Base-by-base conservation (phyloP, 2,329 filamentous ascomycete species). In the Neofusicoccum sp. region DNA sequence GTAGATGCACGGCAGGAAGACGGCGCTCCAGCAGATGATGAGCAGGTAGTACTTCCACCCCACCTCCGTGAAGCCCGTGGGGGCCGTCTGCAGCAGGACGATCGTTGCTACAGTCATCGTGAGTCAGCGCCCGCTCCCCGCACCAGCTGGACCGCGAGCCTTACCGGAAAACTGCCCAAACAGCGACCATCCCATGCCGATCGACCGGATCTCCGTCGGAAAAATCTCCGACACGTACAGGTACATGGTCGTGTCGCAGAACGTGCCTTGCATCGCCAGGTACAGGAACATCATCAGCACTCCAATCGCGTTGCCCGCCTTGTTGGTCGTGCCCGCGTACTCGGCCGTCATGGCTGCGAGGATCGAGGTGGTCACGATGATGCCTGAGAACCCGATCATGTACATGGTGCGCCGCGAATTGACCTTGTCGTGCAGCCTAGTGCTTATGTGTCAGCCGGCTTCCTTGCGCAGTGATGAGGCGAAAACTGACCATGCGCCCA, bases 11-110 rank as follows among this genome's bases (percentile, higher is more conserved):
- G 77, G 77, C 63, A 79, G 72, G 61, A 78, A 78, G 53, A 76
- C 65, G 31, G 67, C 68, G 28, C 73, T 78, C 61, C 61, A 63
- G 41, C 43, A 44, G 38, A 63, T 61, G 51, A 63, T 75, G 28
- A 82, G 73, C 1, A 82, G 71, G 61, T 80, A 81, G 65, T 79
- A 82, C 66, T 80, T 81, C 80, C 80, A 82, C 5, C 78, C 78
- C 0, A 79, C 73, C 4, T 75, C 69, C 5, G 72, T 72, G 43
- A 68, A 68, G 4, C 63, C 66, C 33, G 64, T 63, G 3, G 66
- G 64, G 9, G 65, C 66, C 14, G 63, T 80, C 64, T 83, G 77
- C 0, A 82, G 70, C 0, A 82, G 72, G 24, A 82, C 78, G 1
- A 83, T 54, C 20, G 62, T 63, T 4, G 65, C 57, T 59, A 36